Evolutionary conservation across 306 rosid species (phyloP).

Genomic region (Acacia crassicarpa): DNA sequence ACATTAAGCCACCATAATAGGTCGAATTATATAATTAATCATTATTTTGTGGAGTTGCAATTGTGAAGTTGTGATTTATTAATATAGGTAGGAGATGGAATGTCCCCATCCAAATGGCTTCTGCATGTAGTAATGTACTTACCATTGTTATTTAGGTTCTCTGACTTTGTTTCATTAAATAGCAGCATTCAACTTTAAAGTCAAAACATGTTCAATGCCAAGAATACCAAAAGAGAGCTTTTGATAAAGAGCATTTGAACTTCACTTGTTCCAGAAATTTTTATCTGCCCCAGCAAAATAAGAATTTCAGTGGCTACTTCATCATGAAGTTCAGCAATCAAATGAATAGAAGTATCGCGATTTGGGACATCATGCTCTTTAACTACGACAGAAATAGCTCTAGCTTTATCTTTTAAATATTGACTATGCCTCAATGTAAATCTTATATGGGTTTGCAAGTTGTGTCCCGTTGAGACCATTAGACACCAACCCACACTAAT

Average conservation of each 20-base stretch:
- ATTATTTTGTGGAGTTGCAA: neutral
- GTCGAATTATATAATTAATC: neutral
- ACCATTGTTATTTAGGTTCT: too few relatives aligned
- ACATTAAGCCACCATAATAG: neutral
- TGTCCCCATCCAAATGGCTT: neutral
- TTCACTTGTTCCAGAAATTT: slow-evolving; percentile 75
- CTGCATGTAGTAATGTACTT: neutral
- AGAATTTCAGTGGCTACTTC: slow-evolving; percentile 58
- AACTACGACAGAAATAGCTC: slow-evolving; percentile 52
- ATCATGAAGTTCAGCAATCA: slow-evolving; percentile 71
- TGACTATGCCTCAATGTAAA: slow-evolving; percentile 55
- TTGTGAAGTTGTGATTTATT: neutral
- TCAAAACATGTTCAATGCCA: neutral
- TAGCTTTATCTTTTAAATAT: slow-evolving; percentile 75
- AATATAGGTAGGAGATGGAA: neutral
- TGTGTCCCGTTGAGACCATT: slow-evolving; percentile 54
- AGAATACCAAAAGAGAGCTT: slow-evolving; percentile 40
- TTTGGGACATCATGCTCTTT: slow-evolving; percentile 79
- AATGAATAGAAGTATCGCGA: slow-evolving; percentile 81
- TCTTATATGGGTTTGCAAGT: slow-evolving; percentile 30
- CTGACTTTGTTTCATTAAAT: neutral
- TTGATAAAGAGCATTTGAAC: slow-evolving; percentile 79
- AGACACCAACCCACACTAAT: slow-evolving; percentile 18
- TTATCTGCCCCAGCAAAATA: slow-evolving; percentile 73
- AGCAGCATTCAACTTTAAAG: neutral